These are phyloP conservation scores for Solanum chilense DNA, from an alignment of 257 asterid genomes.

Conservation along the genomic window DNA sequence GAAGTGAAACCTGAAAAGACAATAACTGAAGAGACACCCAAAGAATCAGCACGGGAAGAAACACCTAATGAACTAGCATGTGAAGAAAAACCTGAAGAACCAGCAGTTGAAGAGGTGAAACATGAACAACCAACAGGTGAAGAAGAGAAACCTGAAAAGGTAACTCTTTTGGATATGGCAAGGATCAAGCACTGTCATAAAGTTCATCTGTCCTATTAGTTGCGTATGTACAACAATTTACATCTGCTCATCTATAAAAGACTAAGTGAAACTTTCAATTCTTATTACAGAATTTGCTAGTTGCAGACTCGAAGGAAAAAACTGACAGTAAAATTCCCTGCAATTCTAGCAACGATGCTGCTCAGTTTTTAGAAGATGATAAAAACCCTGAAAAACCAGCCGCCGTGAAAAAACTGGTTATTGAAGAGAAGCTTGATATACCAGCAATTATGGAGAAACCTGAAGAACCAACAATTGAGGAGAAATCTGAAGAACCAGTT, in stretches of 20 bases:
- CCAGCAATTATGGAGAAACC: background rate
- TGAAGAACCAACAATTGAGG: background rate
- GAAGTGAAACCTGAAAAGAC: background rate
- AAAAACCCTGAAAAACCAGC: background rate
- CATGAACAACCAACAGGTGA: background rate
- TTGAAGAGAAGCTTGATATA: background rate
- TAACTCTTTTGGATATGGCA: background rate
- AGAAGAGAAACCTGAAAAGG: background rate
- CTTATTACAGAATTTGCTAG: background rate
- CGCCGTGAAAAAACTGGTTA: background rate
- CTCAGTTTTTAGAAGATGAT: background rate
- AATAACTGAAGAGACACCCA: background rate
- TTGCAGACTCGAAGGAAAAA: background rate
- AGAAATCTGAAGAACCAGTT: background rate
- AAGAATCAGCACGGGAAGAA: background rate
- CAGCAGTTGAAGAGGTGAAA: background rate
- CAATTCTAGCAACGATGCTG: background rate
- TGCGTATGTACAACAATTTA: background rate
- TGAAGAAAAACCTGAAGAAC: background rate
- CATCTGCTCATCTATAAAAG: background rate
- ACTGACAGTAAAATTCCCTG: background rate
- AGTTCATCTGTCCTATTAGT: background rate
- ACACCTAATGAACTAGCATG: background rate
- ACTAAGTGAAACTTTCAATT: background rate
- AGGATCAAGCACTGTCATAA: background rate